Conservation (phyloP, 164 flowering plant genomes). For the Taxillus chinensis region DNA sequence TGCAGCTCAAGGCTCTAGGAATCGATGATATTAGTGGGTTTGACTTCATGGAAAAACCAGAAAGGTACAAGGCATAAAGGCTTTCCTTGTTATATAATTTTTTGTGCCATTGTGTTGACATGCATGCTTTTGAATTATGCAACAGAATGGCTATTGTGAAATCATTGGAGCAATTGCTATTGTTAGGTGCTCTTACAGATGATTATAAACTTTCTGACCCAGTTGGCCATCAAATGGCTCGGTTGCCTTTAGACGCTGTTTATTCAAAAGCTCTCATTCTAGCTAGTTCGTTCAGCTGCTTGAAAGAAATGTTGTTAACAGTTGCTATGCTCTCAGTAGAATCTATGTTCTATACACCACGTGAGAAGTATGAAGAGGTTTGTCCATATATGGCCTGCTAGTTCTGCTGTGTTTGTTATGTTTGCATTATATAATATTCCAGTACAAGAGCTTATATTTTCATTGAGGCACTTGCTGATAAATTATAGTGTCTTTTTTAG, state of each 20-base stretch:
- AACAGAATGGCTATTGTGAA: slow-evolving; percentile 68
- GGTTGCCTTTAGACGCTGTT: slow-evolving; percentile 76
- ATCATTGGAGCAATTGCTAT: slow-evolving; percentile 71
- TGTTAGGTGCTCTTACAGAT: slow-evolving; percentile 83
- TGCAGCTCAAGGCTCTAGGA: slow-evolving; percentile 93
- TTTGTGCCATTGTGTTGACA: not conserved
- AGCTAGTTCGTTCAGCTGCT: slow-evolving; percentile 73
- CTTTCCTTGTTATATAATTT: not conserved
- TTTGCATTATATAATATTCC: not conserved
- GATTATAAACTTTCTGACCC: slow-evolving; percentile 77
- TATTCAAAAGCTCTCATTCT: slow-evolving; percentile 80
- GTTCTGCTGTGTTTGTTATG: not conserved
- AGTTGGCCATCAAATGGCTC: slow-evolving; percentile 83
- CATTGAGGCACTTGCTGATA: not conserved
- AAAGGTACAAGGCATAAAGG: slow-evolving; percentile 39
- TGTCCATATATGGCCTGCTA: not conserved
- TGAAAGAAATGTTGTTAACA: slow-evolving; percentile 87
- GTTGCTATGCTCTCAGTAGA: slow-evolving; percentile 95
- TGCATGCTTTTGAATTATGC: not conserved
- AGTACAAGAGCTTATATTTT: not conserved
- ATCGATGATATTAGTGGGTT: slow-evolving; percentile 78
- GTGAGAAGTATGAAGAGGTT: slow-evolving; percentile 83
- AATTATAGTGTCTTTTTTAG: too few species aligned
- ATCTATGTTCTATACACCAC: slow-evolving; percentile 75
- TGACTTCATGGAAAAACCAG: slow-evolving; percentile 89